Evolutionary conservation across 139 green algal genomes (phyloP).

Genomic region (Microglena sp.): DNA sequence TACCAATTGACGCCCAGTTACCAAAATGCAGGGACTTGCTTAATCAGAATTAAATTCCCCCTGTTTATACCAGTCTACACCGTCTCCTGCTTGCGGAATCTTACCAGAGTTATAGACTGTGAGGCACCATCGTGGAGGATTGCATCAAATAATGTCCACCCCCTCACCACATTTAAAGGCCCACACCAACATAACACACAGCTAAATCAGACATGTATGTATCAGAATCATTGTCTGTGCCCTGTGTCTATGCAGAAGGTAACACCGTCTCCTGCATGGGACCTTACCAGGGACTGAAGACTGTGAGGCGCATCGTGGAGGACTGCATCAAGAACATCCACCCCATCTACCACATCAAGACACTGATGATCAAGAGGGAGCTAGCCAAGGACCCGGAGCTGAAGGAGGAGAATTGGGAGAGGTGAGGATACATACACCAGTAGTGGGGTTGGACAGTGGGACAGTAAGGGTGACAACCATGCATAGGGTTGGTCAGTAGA

Average conservation of each 20-base stretch:
- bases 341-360: slow-evolving; percentile 98
- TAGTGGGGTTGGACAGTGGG: too few species aligned
- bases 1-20: too few species aligned
- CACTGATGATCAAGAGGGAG: slow-evolving; percentile 98
- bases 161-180: neutral
- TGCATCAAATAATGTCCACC: neutral
- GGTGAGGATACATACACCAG: too few species aligned
- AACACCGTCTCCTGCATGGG: slow-evolving; percentile 98
- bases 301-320: slow-evolving; percentile 86
- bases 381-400: slow-evolving; percentile 90
- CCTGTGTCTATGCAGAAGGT: slow-evolving; percentile 25
- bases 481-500: too few species aligned
- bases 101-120: neutral
- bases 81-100: too few species aligned
- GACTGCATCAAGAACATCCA: slow-evolving; percentile 97
- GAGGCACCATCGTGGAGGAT: neutral
- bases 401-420: slow-evolving; percentile 87
- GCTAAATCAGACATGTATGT: too few species aligned
- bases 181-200: too few species aligned
- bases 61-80: too few species aligned
- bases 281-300: slow-evolving; percentile 86
- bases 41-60: too few species aligned
- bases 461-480: too few species aligned
- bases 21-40: too few species aligned
- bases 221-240: too few species aligned